These are phyloP conservation scores for Curvularia sp. DNA, from an alignment of 2,329 filamentous ascomycete species.

Conservation along the genomic window DNA sequence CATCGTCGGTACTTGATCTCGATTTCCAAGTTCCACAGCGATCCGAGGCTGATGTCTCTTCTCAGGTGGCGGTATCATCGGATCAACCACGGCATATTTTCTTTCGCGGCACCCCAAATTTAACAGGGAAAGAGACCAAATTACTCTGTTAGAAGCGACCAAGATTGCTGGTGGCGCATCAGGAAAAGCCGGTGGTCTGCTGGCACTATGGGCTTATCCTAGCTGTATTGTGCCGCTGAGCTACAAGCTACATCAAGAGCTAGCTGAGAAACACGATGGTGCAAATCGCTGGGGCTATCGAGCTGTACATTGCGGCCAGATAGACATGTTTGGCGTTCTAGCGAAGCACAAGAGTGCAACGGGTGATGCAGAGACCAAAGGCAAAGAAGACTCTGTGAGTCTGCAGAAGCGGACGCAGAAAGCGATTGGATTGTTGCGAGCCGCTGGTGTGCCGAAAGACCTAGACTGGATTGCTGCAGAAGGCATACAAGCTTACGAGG, in stretches of 20 bases:
- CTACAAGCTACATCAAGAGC: slow-evolving; percentile 80
- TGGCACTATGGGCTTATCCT: slow-evolving; percentile 93
- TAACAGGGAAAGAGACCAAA: slow-evolving; percentile 74
- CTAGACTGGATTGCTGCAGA: slow-evolving; percentile 83
- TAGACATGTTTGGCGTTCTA: slow-evolving; percentile 59
- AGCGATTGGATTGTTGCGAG: slow-evolving; percentile 59
- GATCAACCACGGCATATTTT: slow-evolving; percentile 89
- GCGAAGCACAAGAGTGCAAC: slow-evolving; percentile 36
- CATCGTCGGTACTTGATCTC: slow-evolving; percentile 40
- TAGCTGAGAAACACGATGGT: slow-evolving; percentile 85
- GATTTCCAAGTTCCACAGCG: background rate
- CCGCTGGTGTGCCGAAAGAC: slow-evolving; percentile 73
- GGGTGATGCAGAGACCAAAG: slow-evolving; percentile 43
- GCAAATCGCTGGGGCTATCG: slow-evolving; percentile 86
- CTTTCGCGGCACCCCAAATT: slow-evolving; percentile 85
- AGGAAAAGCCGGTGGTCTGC: slow-evolving; percentile 89
- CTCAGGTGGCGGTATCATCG: slow-evolving; percentile 88
- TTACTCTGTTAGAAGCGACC: slow-evolving; percentile 87
- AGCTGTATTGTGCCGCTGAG: slow-evolving; percentile 82
- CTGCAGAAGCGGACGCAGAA: slow-evolving; percentile 63
- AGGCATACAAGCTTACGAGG: slow-evolving; percentile 72
- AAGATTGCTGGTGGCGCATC: slow-evolving; percentile 89
- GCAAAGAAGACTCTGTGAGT: slow-evolving; percentile 54
- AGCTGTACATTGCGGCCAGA: slow-evolving; percentile 74
- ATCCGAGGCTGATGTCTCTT: slow-evolving; percentile 4